Evolutionary conservation across 1,139 yeast genomes (phyloP), one percentile per base, ranked within the genome.

Genomic region (Geotrichum siamense): DNA sequence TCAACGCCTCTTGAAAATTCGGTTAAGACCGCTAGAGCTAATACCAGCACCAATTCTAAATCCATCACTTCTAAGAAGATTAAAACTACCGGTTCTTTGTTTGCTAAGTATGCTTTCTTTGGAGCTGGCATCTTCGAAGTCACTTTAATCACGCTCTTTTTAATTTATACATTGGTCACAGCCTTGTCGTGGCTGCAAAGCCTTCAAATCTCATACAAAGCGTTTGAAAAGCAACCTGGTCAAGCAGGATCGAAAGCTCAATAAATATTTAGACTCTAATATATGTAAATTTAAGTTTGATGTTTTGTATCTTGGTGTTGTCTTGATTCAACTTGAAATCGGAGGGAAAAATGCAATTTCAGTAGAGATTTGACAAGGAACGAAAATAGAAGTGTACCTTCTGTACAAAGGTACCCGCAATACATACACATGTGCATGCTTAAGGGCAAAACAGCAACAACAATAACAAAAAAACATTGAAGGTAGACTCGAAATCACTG

Each of bases 71-170:
- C 20, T 27, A n/a, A 27, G 6, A 50, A 51, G 13, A 38, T 27
- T 23, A 41, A 17, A 45, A 15, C 23, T 15, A 21, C 16, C 32
- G 37, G 45, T 30, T 57, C 63, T 13, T 55, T 75, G 43, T 74
- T 75, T 56, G 69, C 70, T 43, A 64, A 67, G 45, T 75, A 75
- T 57, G 66, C 68, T 45, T 75, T 73, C 55, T 72, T 75, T 56
- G 63, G 76, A n/a, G 70, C 75, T 10, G 94, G 89, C 16, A 70
- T 83, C 51, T 80, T 81, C 72, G 78, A 78, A 80, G 70, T 77
- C 41, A 65, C 76, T 46, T 63, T 83, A 45, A 81, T 80, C 20
- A 66, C 79, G 2, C 62, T 73, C 30, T 62, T 79, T 51, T 68
- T 82, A 54, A 53, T 79, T 31, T 64, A 63, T 39, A 67, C 81